Evolutionary conservation across 2,329 filamentous ascomycete genomes (phyloP).

Genomic region (Bipolaris oryzae): DNA sequence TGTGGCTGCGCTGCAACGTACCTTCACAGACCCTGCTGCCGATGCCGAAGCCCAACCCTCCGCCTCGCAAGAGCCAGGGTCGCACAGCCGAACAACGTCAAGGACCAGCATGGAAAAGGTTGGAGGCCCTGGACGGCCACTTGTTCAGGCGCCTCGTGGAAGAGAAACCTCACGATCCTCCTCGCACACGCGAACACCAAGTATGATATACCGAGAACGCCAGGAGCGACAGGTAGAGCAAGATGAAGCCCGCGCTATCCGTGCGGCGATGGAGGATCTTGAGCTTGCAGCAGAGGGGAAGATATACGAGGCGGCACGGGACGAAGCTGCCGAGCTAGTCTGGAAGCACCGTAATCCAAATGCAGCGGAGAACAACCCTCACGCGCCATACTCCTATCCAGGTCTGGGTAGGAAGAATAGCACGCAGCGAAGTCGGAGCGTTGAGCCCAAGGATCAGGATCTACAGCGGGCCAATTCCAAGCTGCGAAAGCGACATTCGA

Average conservation of each 20-base stretch:
- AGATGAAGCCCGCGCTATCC: conserved; percentile 73
- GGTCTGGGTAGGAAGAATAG: conserved; percentile 69
- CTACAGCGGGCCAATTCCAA: conserved; percentile 43
- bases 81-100: conserved; percentile 39
- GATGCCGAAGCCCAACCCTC: conserved; percentile 29
- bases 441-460: conserved; percentile 39
- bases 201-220: conserved; percentile 70
- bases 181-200: conserved; percentile 60
- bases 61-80: conserved; percentile 28
- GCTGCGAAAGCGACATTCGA: conserved; percentile 44
- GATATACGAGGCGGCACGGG: conserved; percentile 71
- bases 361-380: conserved; percentile 64
- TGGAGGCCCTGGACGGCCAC: conserved; percentile 36
- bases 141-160: conserved; percentile 47
- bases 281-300: conserved; percentile 68
- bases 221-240: conserved; percentile 81
- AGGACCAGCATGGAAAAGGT: conserved; percentile 39
- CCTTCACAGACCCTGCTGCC: conserved; percentile 31
- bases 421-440: conserved; percentile 63
- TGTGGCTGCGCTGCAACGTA: conserved; percentile 32
- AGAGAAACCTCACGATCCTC: conserved; percentile 51
- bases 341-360: conserved; percentile 76
- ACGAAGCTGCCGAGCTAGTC: conserved; percentile 80
- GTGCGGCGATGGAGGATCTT: conserved; percentile 76
- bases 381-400: conserved; percentile 61